Evolutionary conservation across 345 rosid genomes (phyloP).

Genomic region (Stellera chamaejasme): DNA sequence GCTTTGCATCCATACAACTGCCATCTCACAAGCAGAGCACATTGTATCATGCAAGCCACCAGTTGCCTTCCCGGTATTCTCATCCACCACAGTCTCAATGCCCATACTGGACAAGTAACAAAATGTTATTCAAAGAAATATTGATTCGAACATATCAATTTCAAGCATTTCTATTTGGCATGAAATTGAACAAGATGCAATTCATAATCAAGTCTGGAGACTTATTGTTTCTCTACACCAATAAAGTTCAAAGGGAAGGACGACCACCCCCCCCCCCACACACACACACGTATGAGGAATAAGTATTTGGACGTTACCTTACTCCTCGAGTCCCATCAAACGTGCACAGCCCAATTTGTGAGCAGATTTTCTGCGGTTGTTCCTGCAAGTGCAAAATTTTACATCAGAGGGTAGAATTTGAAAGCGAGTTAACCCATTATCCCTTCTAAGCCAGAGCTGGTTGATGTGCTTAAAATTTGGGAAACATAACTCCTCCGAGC

Average conservation of each 20-base stretch:
- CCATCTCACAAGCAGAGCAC: constrained; percentile 63
- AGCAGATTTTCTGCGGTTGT: constrained; percentile 46
- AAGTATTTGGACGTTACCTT: constrained; percentile 26
- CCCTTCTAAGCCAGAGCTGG: no score
- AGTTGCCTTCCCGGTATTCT: constrained; percentile 19
- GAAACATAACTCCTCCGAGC: no score
- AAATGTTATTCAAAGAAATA: neutral
- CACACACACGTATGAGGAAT: neutral
- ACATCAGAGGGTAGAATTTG: neutral
- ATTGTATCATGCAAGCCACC: constrained; percentile 29
- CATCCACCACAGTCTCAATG: constrained; percentile 48
- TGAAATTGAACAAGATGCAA: neutral
- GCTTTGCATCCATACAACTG: constrained; percentile 64
- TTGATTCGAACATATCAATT: no score
- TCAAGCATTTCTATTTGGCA: neutral
- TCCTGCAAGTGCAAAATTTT: constrained; percentile 28
- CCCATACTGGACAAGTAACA: constrained; percentile 33
- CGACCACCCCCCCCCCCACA: no score
- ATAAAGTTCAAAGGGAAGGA: constrained; percentile 1
- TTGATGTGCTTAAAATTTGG: no score
- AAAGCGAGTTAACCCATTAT: no score
- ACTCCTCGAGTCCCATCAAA: constrained; percentile 53
- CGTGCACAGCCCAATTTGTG: constrained; percentile 50
- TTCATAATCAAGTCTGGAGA: neutral
- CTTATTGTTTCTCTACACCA: neutral